Conservation (phyloP, 2,329 filamentous ascomycete species). For the Curvularia sp. region DNA sequence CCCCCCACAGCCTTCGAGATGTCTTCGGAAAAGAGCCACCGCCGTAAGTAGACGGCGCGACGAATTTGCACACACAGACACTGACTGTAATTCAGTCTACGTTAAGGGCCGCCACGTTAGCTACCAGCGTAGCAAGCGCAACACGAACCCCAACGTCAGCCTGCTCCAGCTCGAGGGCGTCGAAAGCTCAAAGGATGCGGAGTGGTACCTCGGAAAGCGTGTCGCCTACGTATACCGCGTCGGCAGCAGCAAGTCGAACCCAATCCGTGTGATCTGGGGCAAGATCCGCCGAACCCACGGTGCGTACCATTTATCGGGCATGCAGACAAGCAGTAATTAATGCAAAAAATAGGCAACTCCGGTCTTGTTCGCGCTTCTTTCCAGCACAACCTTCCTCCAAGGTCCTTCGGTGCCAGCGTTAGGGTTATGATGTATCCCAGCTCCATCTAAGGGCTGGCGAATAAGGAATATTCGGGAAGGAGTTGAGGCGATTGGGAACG, state of each 20-base stretch:
- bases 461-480: constrained; percentile 7
- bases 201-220: constrained; percentile 98
- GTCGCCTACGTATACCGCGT: constrained; percentile 96
- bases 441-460: constrained; percentile 12
- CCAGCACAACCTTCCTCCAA: constrained; percentile 87
- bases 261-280: constrained; percentile 87
- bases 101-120: constrained; percentile 91
- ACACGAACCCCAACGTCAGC: constrained; percentile 65
- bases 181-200: constrained; percentile 83
- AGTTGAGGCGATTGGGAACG: constrained; percentile 15
- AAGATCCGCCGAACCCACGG: constrained; percentile 83
- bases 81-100: constrained; percentile 13
- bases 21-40: constrained; percentile 22
- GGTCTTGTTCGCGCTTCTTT: constrained; percentile 97
- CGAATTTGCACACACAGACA: constrained; percentile 1
- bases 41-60: constrained; percentile 15
- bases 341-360: constrained; percentile 75
- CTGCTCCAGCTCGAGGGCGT: constrained; percentile 98
- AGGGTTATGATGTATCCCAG: constrained; percentile 90
- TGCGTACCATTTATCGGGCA: constrained; percentile 64
- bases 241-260: constrained; percentile 73
- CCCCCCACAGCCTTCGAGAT: constrained; percentile 10
- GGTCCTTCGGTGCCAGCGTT: constrained; percentile 75
- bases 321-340: constrained; percentile 39
- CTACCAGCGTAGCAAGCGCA: constrained; percentile 85